Percentiles rank a stretch among this genome's conserved stretches.
Conservation (phyloP, 768 basidiomycete species). For the Amanita brunnescens region DNA sequence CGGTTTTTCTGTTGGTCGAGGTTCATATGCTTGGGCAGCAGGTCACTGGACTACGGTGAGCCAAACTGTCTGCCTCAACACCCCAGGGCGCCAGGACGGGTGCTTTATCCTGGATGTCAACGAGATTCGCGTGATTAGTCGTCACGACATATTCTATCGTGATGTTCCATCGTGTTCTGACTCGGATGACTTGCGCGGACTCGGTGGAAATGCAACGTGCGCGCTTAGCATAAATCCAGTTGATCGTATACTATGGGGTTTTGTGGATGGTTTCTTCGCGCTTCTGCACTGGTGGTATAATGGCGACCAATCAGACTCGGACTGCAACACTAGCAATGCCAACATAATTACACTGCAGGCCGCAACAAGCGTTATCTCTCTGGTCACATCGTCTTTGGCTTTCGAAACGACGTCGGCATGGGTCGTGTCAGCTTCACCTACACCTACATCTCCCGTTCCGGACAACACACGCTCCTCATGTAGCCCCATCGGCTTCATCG, state of each 20-base stretch:
- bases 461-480: slow-evolving; percentile 7
- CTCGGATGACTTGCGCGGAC: background rate
- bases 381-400: background rate
- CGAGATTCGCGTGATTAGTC: slow-evolving; percentile 41
- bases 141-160: slow-evolving; percentile 57
- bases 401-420: background rate
- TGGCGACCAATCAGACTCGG: background rate
- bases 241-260: background rate
- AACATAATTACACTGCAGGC: too few species aligned
- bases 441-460: background rate
- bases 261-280: background rate
- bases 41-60: slow-evolving; percentile 65
- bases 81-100: slow-evolving; percentile 64
- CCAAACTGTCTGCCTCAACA: slow-evolving; percentile 69
- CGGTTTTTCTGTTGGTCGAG: slow-evolving; percentile 70
- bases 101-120: slow-evolving; percentile 57
- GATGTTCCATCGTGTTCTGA: background rate
- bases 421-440: background rate
- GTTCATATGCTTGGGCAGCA: slow-evolving; percentile 50
- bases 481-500: slow-evolving; percentile 31
- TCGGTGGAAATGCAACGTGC: background rate
- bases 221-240: background rate
- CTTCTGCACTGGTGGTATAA: background rate
- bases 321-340: background rate
- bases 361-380: too few species aligned